These are phyloP conservation scores for Rugosomyces carneus DNA, from an alignment of 1,284 basidiomycete species.

Conservation along the genomic window DNA sequence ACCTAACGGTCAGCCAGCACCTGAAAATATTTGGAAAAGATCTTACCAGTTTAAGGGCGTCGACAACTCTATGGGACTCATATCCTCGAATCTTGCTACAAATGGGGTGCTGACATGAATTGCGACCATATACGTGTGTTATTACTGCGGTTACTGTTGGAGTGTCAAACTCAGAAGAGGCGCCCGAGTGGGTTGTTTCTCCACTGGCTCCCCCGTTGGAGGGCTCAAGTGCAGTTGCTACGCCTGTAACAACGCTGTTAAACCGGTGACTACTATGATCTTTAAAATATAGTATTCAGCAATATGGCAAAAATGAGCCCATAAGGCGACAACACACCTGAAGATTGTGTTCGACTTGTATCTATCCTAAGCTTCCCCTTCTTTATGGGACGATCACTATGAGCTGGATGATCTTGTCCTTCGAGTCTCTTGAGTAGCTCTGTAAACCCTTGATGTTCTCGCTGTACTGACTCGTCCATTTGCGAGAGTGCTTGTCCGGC, in stretches of 20 bases:
- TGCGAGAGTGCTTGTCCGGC: not conserved
- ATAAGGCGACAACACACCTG: not conserved
- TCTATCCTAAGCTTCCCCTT: not conserved
- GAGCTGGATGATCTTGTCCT: not conserved
- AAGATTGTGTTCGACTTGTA: not conserved
- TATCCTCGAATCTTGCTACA: not conserved
- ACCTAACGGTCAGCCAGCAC: not conserved
- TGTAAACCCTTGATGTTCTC: not conserved
- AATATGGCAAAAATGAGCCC: not conserved
- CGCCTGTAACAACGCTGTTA: not conserved
- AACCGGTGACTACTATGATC: not conserved
- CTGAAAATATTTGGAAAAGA: not conserved
- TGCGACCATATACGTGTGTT: not conserved
- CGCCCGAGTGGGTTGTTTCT: not conserved
- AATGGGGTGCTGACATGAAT: not conserved
- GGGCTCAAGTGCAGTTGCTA: not conserved
- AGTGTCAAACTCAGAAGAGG: not conserved
- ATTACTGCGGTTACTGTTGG: not conserved
- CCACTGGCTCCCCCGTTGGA: not conserved
- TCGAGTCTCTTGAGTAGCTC: not conserved
- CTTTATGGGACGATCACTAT: not conserved
- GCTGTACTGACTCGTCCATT: not conserved
- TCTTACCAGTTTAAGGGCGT: not conserved
- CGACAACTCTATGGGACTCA: not conserved
- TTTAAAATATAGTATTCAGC: not conserved